Percentiles rank a stretch among this genome's conserved stretches.
Evolutionary conservation across 1,284 basidiomycete species (phyloP).

Genomic region (Irpex sp.): DNA sequence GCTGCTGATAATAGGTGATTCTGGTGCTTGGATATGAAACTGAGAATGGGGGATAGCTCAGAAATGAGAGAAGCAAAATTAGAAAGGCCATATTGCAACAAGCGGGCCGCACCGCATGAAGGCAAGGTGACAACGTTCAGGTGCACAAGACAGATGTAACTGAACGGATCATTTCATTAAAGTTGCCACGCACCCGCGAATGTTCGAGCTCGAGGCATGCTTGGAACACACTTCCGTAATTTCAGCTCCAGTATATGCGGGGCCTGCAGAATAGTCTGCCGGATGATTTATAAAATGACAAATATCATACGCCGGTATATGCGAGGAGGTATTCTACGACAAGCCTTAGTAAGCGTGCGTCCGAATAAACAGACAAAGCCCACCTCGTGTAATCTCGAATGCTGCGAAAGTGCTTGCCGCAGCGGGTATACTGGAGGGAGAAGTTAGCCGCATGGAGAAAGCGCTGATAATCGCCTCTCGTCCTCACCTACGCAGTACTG

Average conservation of each 20-base stretch:
- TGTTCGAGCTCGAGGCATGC: background rate
- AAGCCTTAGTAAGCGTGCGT: background rate
- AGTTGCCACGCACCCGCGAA: background rate
- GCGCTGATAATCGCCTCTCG: background rate
- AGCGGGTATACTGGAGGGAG: slow-evolving; percentile 71
- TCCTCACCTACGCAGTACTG: slow-evolving; percentile 57
- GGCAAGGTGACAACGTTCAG: background rate
- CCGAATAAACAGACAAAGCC: background rate
- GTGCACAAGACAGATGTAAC: background rate
- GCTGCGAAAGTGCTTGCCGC: slow-evolving; percentile 92
- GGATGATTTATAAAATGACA: background rate
- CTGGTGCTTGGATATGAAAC: background rate
- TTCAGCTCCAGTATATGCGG: too few relatives aligned
- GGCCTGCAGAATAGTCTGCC: background rate
- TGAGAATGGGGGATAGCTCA: background rate
- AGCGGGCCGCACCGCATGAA: background rate
- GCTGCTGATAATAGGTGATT: background rate
- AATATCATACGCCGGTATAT: slow-evolving; percentile 15
- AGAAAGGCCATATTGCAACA: background rate
- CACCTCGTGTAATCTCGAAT: slow-evolving; percentile 82
- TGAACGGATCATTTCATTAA: background rate
- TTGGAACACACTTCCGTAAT: background rate
- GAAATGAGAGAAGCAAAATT: background rate
- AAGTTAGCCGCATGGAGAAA: background rate
- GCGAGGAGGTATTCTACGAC: slow-evolving; percentile 14